These are phyloP conservation scores for Tulasnella sp. DNA, from an alignment of 768 basidiomycete species.

Conservation along the genomic window DNA sequence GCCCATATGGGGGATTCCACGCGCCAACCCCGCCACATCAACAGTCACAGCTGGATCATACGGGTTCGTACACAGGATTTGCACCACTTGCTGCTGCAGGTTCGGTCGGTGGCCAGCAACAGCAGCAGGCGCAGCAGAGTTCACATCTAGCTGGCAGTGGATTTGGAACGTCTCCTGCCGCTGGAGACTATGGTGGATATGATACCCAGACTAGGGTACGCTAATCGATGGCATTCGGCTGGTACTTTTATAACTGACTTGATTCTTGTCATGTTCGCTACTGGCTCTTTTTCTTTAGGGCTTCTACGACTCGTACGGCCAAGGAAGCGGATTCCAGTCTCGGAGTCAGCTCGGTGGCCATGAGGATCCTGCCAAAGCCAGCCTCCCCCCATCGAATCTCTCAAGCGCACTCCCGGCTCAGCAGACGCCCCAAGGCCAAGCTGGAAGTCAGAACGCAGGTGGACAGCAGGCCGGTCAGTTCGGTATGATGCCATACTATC, in stretches of 20 bases:
- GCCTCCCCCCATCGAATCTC: background rate
- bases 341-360: conserved; percentile 9
- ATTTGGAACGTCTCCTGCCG: conserved; percentile 11
- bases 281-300: background rate
- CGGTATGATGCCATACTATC: conserved; percentile 6
- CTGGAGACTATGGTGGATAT: conserved; percentile 16
- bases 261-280: background rate
- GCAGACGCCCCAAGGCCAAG: conserved; percentile 5
- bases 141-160: background rate
- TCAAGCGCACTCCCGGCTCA: conserved; percentile 9
- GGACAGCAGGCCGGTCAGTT: background rate
- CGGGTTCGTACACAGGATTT: conserved; percentile 14
- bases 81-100: conserved; percentile 1
- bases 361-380: conserved; percentile 4
- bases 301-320: conserved; percentile 14
- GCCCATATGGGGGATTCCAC: background rate
- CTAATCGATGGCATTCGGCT: background rate
- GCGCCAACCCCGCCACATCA: conserved; percentile 10
- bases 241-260: background rate
- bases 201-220: conserved; percentile 13
- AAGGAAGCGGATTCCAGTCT: conserved; percentile 12
- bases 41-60: conserved; percentile 9
- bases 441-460: conserved; percentile 1
- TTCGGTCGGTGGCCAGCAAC: background rate
- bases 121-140: background rate